Percentiles rank a stretch among this genome's conserved stretches.
Evolutionary conservation across 768 basidiomycete genomes (phyloP).

Genomic region (Hortiboletus flavorubellus): DNA sequence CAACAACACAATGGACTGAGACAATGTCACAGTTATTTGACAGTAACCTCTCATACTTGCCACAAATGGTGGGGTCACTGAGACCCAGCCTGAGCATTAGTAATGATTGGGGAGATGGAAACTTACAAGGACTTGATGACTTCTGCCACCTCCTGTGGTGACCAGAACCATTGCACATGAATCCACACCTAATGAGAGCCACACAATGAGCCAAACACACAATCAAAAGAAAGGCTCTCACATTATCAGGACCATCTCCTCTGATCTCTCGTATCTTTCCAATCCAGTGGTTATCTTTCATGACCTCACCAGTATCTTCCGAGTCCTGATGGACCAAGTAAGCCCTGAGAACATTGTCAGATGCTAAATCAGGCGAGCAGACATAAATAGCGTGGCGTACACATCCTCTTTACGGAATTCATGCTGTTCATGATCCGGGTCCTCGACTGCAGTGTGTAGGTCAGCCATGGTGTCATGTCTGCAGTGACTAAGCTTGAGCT

Average conservation of each 20-base stretch:
- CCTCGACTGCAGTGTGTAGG: slow-evolving; percentile 8
- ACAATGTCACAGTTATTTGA: slow-evolving; percentile 51
- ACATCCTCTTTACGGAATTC: slow-evolving; percentile 32
- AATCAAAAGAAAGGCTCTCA: slow-evolving; percentile 14
- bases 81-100: not conserved
- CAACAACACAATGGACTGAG: slow-evolving; percentile 42
- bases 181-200: slow-evolving; percentile 45
- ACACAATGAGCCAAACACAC: not conserved
- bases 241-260: slow-evolving; percentile 25
- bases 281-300: slow-evolving; percentile 48
- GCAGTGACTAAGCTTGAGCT: not conserved
- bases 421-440: slow-evolving; percentile 13
- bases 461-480: not conserved
- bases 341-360: slow-evolving; percentile 24
- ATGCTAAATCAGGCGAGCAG: not conserved
- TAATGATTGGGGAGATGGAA: not conserved
- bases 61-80: slow-evolving; percentile 41
- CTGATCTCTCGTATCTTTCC: slow-evolving; percentile 48
- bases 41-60: slow-evolving; percentile 45
- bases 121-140: slow-evolving; percentile 50
- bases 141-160: slow-evolving; percentile 42
- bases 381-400: slow-evolving; percentile 22
- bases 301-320: slow-evolving; percentile 9
- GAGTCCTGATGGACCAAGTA: slow-evolving; percentile 26
- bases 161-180: slow-evolving; percentile 54